Percentiles rank a stretch among this genome's conserved stretches.
These are phyloP conservation scores for Kappamyces sp. DNA, from an alignment of 192 early-diverging fungal species.

Conservation along the genomic window DNA sequence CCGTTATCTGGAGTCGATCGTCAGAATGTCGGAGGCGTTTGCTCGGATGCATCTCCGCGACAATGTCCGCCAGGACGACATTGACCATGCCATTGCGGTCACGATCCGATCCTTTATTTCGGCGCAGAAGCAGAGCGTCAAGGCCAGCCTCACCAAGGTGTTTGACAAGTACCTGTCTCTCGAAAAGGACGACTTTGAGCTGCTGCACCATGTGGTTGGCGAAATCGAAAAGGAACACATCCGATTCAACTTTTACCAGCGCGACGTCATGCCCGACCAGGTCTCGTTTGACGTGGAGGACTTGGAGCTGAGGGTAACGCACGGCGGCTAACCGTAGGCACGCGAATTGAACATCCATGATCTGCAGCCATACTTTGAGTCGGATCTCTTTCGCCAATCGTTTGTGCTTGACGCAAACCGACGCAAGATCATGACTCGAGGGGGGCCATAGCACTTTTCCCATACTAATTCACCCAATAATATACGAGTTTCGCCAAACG, in stretches of 20 bases:
- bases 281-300: conserved; percentile 59
- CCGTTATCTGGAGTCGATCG: conserved; percentile 76
- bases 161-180: conserved; percentile 81
- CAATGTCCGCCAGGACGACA: conserved; percentile 81
- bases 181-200: conserved; percentile 72
- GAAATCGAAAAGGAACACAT: conserved; percentile 70
- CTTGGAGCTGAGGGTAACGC: conserved; percentile 45
- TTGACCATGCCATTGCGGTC: conserved; percentile 88
- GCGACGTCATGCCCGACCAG: conserved; percentile 50
- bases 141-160: conserved; percentile 68
- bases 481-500: too few relatives aligned
- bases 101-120: conserved; percentile 83
- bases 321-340: conserved; percentile 21
- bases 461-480: too few relatives aligned
- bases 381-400: conserved; percentile 36
- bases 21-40: conserved; percentile 78
- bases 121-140: conserved; percentile 90
- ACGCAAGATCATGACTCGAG: too few relatives aligned
- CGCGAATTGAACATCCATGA: conserved; percentile 60
- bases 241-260: conserved; percentile 61
- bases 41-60: conserved; percentile 95
- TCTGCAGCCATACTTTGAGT: conserved; percentile 52
- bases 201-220: conserved; percentile 69
- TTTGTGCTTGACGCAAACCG: conserved; percentile 14
- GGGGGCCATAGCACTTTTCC: too few relatives aligned